Evolutionary conservation across 2,329 filamentous ascomycete genomes (phyloP), one percentile per base, ranked within the genome.

Genomic region (Fusarium praegraminearum): DNA sequence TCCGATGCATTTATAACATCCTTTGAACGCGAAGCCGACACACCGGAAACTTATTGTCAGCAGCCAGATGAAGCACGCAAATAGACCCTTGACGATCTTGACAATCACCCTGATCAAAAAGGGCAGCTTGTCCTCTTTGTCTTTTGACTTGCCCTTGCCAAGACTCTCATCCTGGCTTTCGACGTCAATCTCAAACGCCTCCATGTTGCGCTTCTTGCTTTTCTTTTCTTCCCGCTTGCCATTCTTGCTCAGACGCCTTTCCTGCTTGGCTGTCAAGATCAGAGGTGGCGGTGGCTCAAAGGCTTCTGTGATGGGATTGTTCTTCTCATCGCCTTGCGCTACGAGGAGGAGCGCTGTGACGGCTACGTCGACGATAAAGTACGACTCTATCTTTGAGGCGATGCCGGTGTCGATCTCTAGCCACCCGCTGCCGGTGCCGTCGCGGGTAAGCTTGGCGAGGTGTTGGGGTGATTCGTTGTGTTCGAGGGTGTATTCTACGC

Each of bases 401-500:
- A 90, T 83, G 16, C 81, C 81, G 1, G 88, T 90, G 78, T 89
- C 88, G 10, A 91, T 76, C 79, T 91, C 88, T 44, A 91, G 76
- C 79, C 83, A 89, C 18, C 89, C 89, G 8, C 79, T 80, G 18
- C 89, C 88, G 0, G 86, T 85, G 45, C 85, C 87, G 76, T 90
- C 87, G 51, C 87, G 84, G 18, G 87, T 88, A 32, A 91, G 81
- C 58, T 87, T 85, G 28, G 87, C 88, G 5, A 91, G 80, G 70
- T 89, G 88, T 53, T 84, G 82, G 7, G 88, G 87, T 55, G 85
- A 84, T 77, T 90, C 87, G 66, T 88, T 82, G 73, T 91, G 89
- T 79, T 91, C 89, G 15, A 91, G 85, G 16, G 85, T 87, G 76
- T 91, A 91, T 78, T 90, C 88, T 11, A 86, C 85, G 6, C 87